Conservation (phyloP, 306 rosid genomes). For the Biancaea sappan region DNA sequence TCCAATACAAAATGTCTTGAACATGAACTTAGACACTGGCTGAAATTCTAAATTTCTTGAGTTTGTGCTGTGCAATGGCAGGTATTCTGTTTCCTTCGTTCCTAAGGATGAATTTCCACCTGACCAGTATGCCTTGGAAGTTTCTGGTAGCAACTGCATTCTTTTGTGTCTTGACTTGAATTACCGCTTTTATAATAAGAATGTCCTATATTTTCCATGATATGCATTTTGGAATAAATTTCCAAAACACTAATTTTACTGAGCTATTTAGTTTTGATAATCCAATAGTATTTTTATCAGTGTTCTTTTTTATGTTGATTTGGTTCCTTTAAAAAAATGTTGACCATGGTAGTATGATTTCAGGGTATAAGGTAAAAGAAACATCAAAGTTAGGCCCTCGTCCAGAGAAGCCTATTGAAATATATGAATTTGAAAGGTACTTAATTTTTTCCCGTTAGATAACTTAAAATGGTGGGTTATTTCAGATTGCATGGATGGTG, state of each 20-base stretch:
- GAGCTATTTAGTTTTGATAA: not conserved
- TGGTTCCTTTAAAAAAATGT: not conserved
- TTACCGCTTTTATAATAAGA: not conserved
- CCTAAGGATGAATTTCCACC: slow-evolving; percentile 74
- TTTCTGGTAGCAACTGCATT: slow-evolving; percentile 54
- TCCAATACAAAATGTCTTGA: not conserved
- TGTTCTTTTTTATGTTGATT: not conserved
- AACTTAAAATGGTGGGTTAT: slow-evolving; percentile 1
- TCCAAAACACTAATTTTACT: not conserved
- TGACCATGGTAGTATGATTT: slow-evolving; percentile 35
- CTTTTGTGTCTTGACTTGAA: slow-evolving; percentile 16
- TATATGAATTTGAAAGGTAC: slow-evolving; percentile 96
- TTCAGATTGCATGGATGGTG: not conserved
- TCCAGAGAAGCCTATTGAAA: slow-evolving; percentile 90
- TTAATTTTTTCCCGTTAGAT: slow-evolving; percentile 18
- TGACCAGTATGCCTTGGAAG: slow-evolving; percentile 72
- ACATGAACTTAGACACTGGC: slow-evolving; percentile 20
- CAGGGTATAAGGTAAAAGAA: slow-evolving; percentile 83
- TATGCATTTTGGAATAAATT: slow-evolving; percentile 14
- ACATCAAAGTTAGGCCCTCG: slow-evolving; percentile 85
- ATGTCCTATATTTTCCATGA: not conserved
- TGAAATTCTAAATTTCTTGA: slow-evolving; percentile 22
- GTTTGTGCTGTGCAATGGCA: slow-evolving; percentile 47
- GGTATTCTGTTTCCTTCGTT: slow-evolving; percentile 76
- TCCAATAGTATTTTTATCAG: not conserved